phyloP scores from a whole-genome alignment of 1,139 yeast species.

The Suhomyces yuchorum region DNA sequence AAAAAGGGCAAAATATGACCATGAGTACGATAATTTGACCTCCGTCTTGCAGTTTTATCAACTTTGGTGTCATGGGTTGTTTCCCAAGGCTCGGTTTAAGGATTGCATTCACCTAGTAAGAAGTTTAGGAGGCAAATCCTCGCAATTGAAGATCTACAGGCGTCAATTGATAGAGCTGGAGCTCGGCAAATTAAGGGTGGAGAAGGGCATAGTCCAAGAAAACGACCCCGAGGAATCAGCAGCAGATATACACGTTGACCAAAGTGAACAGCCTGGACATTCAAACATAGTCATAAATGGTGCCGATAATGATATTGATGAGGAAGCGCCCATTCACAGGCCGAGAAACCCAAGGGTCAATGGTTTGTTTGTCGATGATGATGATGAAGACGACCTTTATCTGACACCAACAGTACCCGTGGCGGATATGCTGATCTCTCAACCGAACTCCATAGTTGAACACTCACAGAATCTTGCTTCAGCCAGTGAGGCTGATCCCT shows the following conservation, averaged over 20 bases:
- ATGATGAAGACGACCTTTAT: conserved; percentile 26
- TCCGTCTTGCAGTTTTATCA: conserved; percentile 68
- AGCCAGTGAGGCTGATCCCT: not conserved
- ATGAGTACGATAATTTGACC: conserved; percentile 45
- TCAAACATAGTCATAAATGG: not conserved
- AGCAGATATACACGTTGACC: not conserved
- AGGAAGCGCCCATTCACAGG: conserved; percentile 32
- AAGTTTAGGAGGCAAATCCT: conserved; percentile 35
- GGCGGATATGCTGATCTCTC: not conserved
- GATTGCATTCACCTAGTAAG: conserved; percentile 53
- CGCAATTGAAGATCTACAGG: conserved; percentile 39
- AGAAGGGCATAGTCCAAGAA: conserved; percentile 34
- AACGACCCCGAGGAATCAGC: not conserved
- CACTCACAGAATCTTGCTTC: not conserved
- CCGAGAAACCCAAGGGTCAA: conserved; percentile 18
- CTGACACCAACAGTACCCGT: conserved; percentile 4
- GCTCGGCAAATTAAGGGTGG: conserved; percentile 34
- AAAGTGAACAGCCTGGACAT: not conserved
- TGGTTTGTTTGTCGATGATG: conserved; percentile 34
- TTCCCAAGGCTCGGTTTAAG: conserved; percentile 73
- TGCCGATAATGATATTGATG: conserved; percentile 11
- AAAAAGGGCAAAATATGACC: conserved; percentile 33
- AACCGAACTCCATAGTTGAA: not conserved
- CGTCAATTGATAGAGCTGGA: conserved; percentile 40
- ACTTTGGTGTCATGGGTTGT: conserved; percentile 81